phyloP scores from a whole-genome alignment of 2,329 filamentous ascomycete species.

The Claviceps sp. region DNA sequence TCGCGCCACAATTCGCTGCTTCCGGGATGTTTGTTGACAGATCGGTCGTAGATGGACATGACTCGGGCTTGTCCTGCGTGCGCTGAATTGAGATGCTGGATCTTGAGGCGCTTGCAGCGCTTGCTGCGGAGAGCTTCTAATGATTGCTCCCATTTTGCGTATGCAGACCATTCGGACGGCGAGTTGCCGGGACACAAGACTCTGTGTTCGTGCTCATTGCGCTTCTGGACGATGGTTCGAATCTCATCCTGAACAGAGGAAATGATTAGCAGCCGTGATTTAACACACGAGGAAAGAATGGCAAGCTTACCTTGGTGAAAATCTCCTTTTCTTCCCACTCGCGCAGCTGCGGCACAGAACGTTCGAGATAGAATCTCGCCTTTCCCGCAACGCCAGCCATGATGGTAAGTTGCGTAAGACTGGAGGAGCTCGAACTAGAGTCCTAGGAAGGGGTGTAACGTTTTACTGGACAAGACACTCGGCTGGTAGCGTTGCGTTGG shows the following conservation, averaged over 20 bases:
- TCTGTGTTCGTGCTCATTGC: constrained; percentile 86
- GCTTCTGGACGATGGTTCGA: constrained; percentile 71
- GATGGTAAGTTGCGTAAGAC: not conserved
- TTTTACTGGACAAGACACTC: not conserved
- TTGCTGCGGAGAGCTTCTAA: constrained; percentile 69
- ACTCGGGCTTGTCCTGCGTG: constrained; percentile 69
- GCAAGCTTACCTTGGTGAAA: constrained; percentile 54
- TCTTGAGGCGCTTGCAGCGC: constrained; percentile 65
- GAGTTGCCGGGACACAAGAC: constrained; percentile 70
- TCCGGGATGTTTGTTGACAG: constrained; percentile 70
- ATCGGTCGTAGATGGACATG: constrained; percentile 80
- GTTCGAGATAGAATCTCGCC: constrained; percentile 87
- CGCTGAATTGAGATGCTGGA: constrained; percentile 51
- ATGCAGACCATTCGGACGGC: constrained; percentile 69
- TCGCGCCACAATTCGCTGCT: constrained; percentile 76
- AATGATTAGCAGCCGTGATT: not conserved
- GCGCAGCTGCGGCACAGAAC: constrained; percentile 79
- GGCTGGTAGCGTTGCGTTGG: not conserved
- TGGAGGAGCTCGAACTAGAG: not conserved
- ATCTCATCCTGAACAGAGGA: constrained; percentile 60
- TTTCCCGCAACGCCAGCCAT: constrained; percentile 88
- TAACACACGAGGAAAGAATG: not conserved
- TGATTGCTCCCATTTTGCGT: constrained; percentile 59
- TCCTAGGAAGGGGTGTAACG: not conserved
- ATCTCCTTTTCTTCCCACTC: constrained; percentile 88